Evolutionary conservation across 148 eudicot genomes (phyloP), one percentile per base, ranked within the genome.

Genomic region (Beta vulgaris): DNA sequence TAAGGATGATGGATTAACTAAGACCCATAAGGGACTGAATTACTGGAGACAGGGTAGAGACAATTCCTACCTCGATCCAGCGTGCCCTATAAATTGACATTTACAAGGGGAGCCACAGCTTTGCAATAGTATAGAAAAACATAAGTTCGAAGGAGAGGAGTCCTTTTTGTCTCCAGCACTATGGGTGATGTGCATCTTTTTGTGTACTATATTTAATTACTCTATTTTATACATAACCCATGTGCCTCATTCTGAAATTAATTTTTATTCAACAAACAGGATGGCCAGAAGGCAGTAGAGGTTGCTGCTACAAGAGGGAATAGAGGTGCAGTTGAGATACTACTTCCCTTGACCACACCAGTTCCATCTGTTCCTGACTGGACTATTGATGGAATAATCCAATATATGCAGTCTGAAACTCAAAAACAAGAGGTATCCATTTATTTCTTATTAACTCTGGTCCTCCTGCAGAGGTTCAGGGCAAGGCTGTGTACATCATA

Each of bases 281-380:
- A 92, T 69, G 97, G 91, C 31, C 74, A 78, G 55, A 89, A 78
- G 87, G 91, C 99, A 31, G 85, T 92, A 67, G 88, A 92, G 69
- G 89, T 91, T 73, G 96, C 98, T 65, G 99, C 96, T 53, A 79
- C 82, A 62, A 86, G 97, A 82, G 91, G 94, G 64, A 88, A 88
- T 63, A 79, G 79, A 67, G 51, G 26, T 55, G 90, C 82, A 69
- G 97, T 95, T 78, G 91, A 92, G 85, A 77, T 81, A 78, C 86
- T 95, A 59, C 82, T 90, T 62, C 91, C 96, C 5, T 76, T 86
- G 77, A 90, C 98, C 55, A 79, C 84, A 6, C 82, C 83, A 57
- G 55, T 86, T 12, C 62, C 87, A 76, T 79, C 76, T 74, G 78
- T 89, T 85, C 77, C 84, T 74, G 83, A 87, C 43, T 92, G 99